Evolutionary conservation across 2,329 filamentous ascomycete species (phyloP).

Genomic region (Penicillium verrucosum): DNA sequence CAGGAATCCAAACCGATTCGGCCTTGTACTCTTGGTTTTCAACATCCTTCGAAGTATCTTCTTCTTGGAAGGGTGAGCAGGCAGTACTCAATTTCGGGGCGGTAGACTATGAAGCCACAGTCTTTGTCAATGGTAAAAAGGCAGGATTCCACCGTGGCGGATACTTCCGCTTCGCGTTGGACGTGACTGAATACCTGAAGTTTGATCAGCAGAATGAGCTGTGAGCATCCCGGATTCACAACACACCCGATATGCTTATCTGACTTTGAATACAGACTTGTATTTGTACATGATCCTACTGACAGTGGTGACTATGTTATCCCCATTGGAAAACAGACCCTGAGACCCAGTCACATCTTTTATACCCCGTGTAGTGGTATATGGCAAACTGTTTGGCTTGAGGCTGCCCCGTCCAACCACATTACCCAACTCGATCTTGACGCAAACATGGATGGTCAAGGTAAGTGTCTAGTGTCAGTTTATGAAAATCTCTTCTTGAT

Average conservation of each 20-base stretch:
- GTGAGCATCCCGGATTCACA: constrained; percentile 34
- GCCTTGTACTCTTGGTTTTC: constrained; percentile 48
- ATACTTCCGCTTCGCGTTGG: constrained; percentile 60
- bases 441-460: constrained; percentile 55
- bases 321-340: constrained; percentile 64
- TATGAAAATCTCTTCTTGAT: neutral
- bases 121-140: constrained; percentile 57
- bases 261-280: constrained; percentile 44
- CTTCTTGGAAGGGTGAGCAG: constrained; percentile 41
- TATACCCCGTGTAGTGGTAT: constrained; percentile 71
- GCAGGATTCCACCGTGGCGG: constrained; percentile 58
- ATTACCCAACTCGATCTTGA: constrained; percentile 59
- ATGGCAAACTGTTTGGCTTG: constrained; percentile 71
- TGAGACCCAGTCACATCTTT: constrained; percentile 57
- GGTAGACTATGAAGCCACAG: constrained; percentile 52
- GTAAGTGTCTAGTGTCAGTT: constrained; percentile 33
- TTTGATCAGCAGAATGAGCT: constrained; percentile 52
- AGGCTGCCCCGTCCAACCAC: constrained; percentile 57
- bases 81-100: constrained; percentile 51
- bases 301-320: constrained; percentile 56
- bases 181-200: constrained; percentile 51
- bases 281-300: constrained; percentile 67
- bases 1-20: constrained; percentile 39
- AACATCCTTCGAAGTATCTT: constrained; percentile 49
- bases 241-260: neutral